Evolutionary conservation across 2,329 filamentous ascomycete genomes (phyloP).

Genomic region (Colletotrichum melonis): DNA sequence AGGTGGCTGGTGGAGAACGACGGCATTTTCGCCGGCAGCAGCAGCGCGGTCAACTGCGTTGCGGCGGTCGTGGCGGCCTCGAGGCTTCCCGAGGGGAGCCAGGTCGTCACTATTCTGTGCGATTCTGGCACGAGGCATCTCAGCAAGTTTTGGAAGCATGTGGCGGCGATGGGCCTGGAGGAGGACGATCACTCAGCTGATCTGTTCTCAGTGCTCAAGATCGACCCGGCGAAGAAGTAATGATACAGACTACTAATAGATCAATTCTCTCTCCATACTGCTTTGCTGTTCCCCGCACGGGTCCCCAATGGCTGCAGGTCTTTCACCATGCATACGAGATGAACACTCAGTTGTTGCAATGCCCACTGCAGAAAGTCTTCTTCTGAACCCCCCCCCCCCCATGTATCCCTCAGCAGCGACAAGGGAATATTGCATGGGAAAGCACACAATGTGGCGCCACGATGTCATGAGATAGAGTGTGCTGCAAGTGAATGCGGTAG

Average conservation of each 20-base stretch:
- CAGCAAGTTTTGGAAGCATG: slow-evolving; percentile 85
- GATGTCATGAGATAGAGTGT: neutral
- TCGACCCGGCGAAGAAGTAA: slow-evolving; percentile 43
- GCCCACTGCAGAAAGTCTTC: neutral
- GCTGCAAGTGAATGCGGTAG: neutral
- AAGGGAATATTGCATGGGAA: neutral
- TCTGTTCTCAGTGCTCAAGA: slow-evolving; percentile 62
- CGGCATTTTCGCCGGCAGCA: slow-evolving; percentile 93
- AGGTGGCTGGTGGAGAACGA: slow-evolving; percentile 95
- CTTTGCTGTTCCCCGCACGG: neutral
- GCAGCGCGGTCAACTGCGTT: slow-evolving; percentile 95
- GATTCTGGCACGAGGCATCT: slow-evolving; percentile 86
- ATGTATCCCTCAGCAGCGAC: no score
- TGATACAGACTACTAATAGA: neutral
- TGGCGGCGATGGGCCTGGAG: slow-evolving; percentile 76
- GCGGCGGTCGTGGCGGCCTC: slow-evolving; percentile 78
- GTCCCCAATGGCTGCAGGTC: neutral
- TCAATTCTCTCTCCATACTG: neutral
- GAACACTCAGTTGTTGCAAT: neutral
- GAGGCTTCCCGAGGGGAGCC: slow-evolving; percentile 69
- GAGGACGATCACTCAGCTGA: slow-evolving; percentile 62
- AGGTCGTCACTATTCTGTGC: slow-evolving; percentile 85
- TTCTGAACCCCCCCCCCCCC: neutral
- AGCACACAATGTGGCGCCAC: no score
- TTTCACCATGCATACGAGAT: neutral